Percentiles rank a stretch among this genome's conserved stretches.
Conservation (phyloP, 441 rosid genomes). For the Arabidopsis hybrid region DNA sequence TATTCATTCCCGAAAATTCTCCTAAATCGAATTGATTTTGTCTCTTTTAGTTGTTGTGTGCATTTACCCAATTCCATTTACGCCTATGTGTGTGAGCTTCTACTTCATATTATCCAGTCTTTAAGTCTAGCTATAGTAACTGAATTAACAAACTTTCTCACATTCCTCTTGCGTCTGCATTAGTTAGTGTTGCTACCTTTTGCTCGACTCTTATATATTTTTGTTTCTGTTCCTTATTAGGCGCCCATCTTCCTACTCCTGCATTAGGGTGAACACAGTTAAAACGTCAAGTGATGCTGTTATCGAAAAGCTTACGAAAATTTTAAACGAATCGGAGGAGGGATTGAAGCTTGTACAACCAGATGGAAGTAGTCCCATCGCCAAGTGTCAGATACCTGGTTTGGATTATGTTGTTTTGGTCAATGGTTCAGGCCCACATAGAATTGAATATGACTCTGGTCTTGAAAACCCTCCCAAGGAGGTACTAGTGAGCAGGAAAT, state of each 20-base stretch:
- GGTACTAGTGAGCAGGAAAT: conserved; percentile 91
- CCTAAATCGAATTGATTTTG: neutral
- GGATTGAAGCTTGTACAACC: conserved; percentile 35
- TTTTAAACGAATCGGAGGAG: conserved; percentile 49
- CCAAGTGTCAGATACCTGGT: conserved; percentile 78
- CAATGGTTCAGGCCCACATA: conserved; percentile 91
- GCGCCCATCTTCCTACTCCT: conserved; percentile 86
- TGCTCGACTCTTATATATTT: neutral
- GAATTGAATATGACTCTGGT: conserved; percentile 63
- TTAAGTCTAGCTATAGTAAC: conserved; percentile 2
- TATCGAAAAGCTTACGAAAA: conserved; percentile 64
- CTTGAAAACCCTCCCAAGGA: conserved; percentile 73
- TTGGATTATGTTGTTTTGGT: conserved; percentile 87
- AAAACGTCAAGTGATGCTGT: conserved; percentile 72
- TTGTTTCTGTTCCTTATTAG: conserved; percentile 46
- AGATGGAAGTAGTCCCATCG: conserved; percentile 48
- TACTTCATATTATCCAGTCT: neutral
- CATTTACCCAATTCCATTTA: conserved; percentile 9
- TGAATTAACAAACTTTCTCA: neutral
- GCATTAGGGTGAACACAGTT: conserved; percentile 85
- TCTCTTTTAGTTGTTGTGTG: neutral
- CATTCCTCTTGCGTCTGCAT: conserved; percentile 1
- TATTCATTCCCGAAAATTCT: neutral
- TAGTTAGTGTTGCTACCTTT: conserved; percentile 12
- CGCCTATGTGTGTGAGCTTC: conserved; percentile 7